Percentiles rank a stretch among this genome's conserved stretches.
Evolutionary conservation across 2,329 filamentous ascomycete species (phyloP).

Genomic region (Mollisiaceae sp.): DNA sequence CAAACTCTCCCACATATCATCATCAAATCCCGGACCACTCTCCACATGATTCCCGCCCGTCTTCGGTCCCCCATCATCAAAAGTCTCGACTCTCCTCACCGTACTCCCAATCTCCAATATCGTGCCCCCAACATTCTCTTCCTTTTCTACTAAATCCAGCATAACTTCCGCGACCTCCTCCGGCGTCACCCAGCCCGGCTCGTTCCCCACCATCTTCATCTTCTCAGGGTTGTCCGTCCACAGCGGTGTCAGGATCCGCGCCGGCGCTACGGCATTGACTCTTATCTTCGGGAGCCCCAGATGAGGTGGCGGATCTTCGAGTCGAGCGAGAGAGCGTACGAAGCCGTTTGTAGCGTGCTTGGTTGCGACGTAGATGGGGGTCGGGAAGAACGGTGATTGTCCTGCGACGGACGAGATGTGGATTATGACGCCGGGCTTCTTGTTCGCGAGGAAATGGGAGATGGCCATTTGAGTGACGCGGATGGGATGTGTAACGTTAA

Average conservation of each 20-base stretch:
- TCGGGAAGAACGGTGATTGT: conserved; percentile 45
- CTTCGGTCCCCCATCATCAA: conserved; percentile 48
- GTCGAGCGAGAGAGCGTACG: conserved; percentile 46
- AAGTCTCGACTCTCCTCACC: conserved; percentile 43
- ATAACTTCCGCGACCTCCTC: conserved; percentile 52
- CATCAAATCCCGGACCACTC: conserved; percentile 17
- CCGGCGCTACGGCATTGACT: conserved; percentile 52
- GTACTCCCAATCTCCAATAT: conserved; percentile 49
- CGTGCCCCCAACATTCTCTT: conserved; percentile 46
- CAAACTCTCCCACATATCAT: conserved; percentile 22
- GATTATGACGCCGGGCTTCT: conserved; percentile 44
- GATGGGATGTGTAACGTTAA: conserved; percentile 58
- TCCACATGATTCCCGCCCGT: conserved; percentile 20
- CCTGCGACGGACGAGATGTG: conserved; percentile 55
- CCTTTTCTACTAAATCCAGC: conserved; percentile 47
- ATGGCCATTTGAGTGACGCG: conserved; percentile 56
- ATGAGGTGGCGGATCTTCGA: conserved; percentile 42
- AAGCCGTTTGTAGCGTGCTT: conserved; percentile 56
- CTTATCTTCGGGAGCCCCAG: conserved; percentile 43
- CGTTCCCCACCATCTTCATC: conserved; percentile 44
- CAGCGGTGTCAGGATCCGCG: conserved; percentile 48
- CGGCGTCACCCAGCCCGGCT: conserved; percentile 47
- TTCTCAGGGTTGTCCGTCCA: conserved; percentile 54
- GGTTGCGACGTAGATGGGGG: conserved; percentile 53
- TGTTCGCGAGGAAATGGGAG: conserved; percentile 49